phyloP scores from a whole-genome alignment of 2,329 filamentous ascomycete genomes.

The Drechslerella stenobrocha region DNA sequence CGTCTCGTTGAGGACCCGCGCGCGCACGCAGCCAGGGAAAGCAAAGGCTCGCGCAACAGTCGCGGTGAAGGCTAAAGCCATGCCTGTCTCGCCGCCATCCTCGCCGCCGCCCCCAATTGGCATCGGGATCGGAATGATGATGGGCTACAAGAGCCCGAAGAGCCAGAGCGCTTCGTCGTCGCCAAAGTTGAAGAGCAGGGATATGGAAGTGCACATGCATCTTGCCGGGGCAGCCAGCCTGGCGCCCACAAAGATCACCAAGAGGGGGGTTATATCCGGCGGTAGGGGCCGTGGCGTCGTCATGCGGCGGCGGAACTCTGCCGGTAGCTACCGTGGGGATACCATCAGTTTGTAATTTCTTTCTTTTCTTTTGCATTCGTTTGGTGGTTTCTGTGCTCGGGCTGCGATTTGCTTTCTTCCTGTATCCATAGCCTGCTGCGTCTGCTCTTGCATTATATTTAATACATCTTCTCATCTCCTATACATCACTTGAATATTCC shows the following conservation, averaged over 20 bases:
- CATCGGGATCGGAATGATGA: conserved; percentile 43
- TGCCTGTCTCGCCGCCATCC: neutral
- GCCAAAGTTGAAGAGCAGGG: conserved; percentile 38
- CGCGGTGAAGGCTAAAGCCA: neutral
- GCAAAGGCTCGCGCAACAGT: no score
- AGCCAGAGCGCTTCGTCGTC: conserved; percentile 22
- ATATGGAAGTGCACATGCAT: conserved; percentile 31
- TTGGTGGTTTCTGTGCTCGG: neutral
- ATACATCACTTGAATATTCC: no score
- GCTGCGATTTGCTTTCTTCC: no score
- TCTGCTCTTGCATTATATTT: neutral
- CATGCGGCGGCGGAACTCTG: conserved; percentile 43
- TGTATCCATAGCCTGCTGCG: conserved; percentile 21
- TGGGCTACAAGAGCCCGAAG: conserved; percentile 37
- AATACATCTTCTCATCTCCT: neutral
- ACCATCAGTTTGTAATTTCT: conserved; percentile 33
- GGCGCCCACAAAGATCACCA: conserved; percentile 42
- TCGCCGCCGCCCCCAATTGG: conserved; percentile 40
- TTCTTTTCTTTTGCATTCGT: neutral
- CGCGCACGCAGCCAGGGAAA: conserved; percentile 13
- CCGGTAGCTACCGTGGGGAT: conserved; percentile 35
- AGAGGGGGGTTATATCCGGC: conserved; percentile 25
- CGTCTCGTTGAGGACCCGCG: conserved; percentile 34
- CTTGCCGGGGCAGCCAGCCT: no score
- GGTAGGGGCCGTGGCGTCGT: conserved; percentile 24